These are phyloP conservation scores for Saturnispora kantuleensis DNA, from an alignment of 805 yeast species.

Conservation along the genomic window DNA sequence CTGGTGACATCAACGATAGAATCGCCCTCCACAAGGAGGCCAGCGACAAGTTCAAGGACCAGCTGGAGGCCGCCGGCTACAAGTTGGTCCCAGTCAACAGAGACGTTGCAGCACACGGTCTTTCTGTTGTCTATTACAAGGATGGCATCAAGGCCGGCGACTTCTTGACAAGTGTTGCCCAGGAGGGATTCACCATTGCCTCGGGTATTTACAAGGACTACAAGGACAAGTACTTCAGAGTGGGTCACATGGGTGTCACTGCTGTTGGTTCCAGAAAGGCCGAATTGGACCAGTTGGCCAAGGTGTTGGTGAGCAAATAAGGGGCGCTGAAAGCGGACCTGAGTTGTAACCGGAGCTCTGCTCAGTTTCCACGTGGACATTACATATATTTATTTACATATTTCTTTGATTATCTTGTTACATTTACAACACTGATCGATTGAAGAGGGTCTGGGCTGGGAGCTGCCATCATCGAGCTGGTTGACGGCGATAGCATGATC, in stretches of 20 bases:
- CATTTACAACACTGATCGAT: neutral
- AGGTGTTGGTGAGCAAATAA: conserved; percentile 34
- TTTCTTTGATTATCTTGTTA: neutral
- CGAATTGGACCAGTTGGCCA: conserved; percentile 42
- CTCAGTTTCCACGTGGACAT: neutral
- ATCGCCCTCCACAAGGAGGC: conserved; percentile 52
- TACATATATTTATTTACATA: neutral
- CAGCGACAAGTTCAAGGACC: conserved; percentile 56
- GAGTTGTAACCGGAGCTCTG: too few species aligned
- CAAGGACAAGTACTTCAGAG: conserved; percentile 75
- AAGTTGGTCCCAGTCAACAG: conserved; percentile 52
- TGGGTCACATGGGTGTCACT: conserved; percentile 93
- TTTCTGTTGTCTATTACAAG: conserved; percentile 79
- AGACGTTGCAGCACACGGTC: conserved; percentile 72
- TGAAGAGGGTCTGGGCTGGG: too few species aligned
- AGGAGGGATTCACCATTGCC: conserved; percentile 68
- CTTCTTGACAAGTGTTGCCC: conserved; percentile 46
- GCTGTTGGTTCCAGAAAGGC: conserved; percentile 46
- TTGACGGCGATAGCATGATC: too few species aligned
- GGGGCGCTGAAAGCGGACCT: too few species aligned
- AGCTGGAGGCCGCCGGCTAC: conserved; percentile 47
- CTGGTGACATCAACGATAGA: conserved; percentile 42
- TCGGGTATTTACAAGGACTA: conserved; percentile 84
- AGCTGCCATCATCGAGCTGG: too few species aligned
- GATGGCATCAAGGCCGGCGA: conserved; percentile 62